Conservation (phyloP, 2,329 filamentous ascomycete genomes). For the Zalaria obscura region DNA sequence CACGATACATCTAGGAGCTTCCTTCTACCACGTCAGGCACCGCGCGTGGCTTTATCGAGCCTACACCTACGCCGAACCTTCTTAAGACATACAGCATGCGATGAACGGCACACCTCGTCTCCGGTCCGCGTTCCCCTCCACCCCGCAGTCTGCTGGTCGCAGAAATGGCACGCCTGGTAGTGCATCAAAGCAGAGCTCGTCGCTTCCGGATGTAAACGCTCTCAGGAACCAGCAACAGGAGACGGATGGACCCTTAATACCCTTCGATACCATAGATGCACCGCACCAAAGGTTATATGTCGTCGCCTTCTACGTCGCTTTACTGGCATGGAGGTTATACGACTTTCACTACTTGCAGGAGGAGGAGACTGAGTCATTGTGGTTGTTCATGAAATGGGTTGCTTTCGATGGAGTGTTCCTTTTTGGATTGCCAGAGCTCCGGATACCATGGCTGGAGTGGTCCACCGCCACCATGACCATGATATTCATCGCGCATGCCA, state of each 20-base stretch:
- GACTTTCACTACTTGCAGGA: slow-evolving; percentile 70
- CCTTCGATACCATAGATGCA: slow-evolving; percentile 68
- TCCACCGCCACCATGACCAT: slow-evolving; percentile 58
- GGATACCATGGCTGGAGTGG: slow-evolving; percentile 95
- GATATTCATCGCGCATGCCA: slow-evolving; percentile 56
- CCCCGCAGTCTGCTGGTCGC: slow-evolving; percentile 36
- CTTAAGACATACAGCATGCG: slow-evolving; percentile 32
- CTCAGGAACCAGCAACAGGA: slow-evolving; percentile 1
- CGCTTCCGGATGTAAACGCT: slow-evolving; percentile 15
- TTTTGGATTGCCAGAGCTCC: slow-evolving; percentile 71
- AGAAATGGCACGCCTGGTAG: slow-evolving; percentile 14
- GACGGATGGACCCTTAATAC: slow-evolving; percentile 51
- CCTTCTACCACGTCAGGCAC: no score
- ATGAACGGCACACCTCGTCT: slow-evolving; percentile 76
- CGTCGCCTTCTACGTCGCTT: slow-evolving; percentile 57
- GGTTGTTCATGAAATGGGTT: slow-evolving; percentile 88
- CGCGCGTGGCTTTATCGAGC: no score
- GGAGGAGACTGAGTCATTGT: slow-evolving; percentile 75
- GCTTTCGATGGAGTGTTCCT: slow-evolving; percentile 74
- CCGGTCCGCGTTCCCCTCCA: slow-evolving; percentile 69
- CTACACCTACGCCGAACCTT: no score
- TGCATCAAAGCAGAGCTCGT: slow-evolving; percentile 19
- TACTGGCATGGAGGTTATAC: slow-evolving; percentile 74
- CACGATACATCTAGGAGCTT: no score
- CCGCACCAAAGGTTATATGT: slow-evolving; percentile 85